A percentile compares a stretch with the other conserved stretches of the same genome.
These are phyloP conservation scores for Acanthamoeba quina DNA, from an alignment of 208 protist species.

Conservation along the genomic window DNA sequence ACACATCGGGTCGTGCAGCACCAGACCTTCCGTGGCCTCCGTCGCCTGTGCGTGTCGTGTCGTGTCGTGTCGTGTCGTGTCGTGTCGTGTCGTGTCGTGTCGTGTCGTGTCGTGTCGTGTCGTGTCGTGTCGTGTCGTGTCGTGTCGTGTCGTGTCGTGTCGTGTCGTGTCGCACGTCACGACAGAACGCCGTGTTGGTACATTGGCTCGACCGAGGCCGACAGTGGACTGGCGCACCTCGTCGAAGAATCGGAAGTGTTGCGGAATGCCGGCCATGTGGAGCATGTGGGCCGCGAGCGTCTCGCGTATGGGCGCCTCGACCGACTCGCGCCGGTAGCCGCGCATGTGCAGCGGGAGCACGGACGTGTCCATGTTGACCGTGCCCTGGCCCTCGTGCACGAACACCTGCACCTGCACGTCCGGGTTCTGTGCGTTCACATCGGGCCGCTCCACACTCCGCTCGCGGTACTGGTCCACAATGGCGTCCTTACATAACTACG, in stretches of 20 bases:
- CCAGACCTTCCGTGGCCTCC: background rate
- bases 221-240: background rate
- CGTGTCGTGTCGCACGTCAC: no score
- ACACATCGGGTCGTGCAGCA: constrained; percentile 61
- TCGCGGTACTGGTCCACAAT: constrained; percentile 46
- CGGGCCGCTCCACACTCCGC: background rate
- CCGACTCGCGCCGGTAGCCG: constrained; percentile 44
- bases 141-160: no score
- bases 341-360: constrained; percentile 48
- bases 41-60: background rate
- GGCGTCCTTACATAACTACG: constrained; percentile 50
- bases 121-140: no score
- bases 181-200: no score
- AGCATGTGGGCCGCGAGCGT: constrained; percentile 44
- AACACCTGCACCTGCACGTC: constrained; percentile 60
- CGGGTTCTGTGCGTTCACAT: background rate
- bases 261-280: constrained; percentile 22
- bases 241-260: background rate
- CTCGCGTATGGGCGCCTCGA: constrained; percentile 50
- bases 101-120: no score
- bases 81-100: no score
- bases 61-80: background rate
- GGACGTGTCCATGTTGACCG: constrained; percentile 64
- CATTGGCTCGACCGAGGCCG: background rate
- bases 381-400: constrained; percentile 23